These are phyloP conservation scores for Ogataea kodamae DNA, from an alignment of 805 yeast genomes.

Conservation along the genomic window DNA sequence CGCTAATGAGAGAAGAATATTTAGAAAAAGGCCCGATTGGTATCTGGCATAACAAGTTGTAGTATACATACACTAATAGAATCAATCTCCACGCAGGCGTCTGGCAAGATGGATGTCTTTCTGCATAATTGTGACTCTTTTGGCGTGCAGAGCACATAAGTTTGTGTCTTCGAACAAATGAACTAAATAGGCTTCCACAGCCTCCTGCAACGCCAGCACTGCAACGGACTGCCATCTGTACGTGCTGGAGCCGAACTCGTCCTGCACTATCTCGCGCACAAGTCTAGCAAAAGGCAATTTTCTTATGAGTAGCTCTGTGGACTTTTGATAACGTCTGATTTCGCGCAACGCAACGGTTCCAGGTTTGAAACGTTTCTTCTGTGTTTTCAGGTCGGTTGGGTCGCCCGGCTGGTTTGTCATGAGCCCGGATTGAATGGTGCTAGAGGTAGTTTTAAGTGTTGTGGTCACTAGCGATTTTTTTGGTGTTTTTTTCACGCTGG, in stretches of 20 bases:
- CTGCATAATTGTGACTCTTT: constrained; percentile 81
- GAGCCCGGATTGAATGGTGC: constrained; percentile 33
- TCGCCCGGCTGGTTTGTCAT: constrained; percentile 54
- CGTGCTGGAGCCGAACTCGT: constrained; percentile 53
- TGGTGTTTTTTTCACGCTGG: constrained; percentile 9
- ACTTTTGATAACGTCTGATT: constrained; percentile 62
- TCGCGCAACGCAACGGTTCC: constrained; percentile 67
- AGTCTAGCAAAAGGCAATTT: constrained; percentile 76
- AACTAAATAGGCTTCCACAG: constrained; percentile 72
- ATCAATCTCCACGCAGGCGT: constrained; percentile 25
- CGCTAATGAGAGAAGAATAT: constrained; percentile 65
- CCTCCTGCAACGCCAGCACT: constrained; percentile 73
- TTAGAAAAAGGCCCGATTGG: constrained; percentile 78
- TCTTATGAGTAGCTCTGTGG: constrained; percentile 63
- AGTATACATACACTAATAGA: constrained; percentile 11
- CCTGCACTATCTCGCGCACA: constrained; percentile 69
- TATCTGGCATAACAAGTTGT: constrained; percentile 53
- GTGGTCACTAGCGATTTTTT: constrained; percentile 8
- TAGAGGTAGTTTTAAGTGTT: constrained; percentile 8
- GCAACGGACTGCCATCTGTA: constrained; percentile 80
- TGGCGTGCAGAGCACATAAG: constrained; percentile 73
- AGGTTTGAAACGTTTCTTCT: constrained; percentile 47
- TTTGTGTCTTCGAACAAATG: constrained; percentile 76
- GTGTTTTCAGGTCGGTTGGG: constrained; percentile 36
- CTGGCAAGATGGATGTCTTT: constrained; percentile 79